phyloP scores from a whole-genome alignment of 1,139 yeast genomes.

The Saccharomyces pastorianus region DNA sequence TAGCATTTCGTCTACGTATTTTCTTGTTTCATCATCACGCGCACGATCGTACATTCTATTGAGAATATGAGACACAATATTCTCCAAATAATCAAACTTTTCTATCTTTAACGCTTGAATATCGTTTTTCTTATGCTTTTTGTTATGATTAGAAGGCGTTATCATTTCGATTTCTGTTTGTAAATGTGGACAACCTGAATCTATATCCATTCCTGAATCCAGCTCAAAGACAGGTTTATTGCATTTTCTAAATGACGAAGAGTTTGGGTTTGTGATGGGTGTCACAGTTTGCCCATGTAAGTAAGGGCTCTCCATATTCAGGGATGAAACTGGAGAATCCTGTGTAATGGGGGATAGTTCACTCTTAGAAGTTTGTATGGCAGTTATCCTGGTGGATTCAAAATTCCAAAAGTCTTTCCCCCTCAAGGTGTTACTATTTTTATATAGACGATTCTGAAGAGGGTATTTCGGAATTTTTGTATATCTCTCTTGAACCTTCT shows the following conservation, averaged over 20 bases:
- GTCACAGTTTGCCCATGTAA: constrained; percentile 13
- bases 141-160: background rate
- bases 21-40: constrained; percentile 38
- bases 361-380: background rate
- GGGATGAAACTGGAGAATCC: constrained; percentile 12
- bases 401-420: constrained; percentile 22
- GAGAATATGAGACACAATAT: constrained; percentile 36
- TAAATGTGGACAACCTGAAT: constrained; percentile 10
- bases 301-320: constrained; percentile 11
- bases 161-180: constrained; percentile 6
- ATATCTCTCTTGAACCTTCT: constrained; percentile 17
- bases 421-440: constrained; percentile 5
- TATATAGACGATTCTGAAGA: constrained; percentile 27
- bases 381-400: background rate
- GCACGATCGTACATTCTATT: constrained; percentile 45
- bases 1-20: constrained; percentile 38
- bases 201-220: constrained; percentile 21
- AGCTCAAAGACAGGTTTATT: constrained; percentile 13
- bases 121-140: background rate
- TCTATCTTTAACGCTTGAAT: constrained; percentile 7
- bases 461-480: constrained; percentile 29
- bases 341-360: background rate
- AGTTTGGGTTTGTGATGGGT: constrained; percentile 18
- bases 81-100: constrained; percentile 32
- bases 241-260: constrained; percentile 17